These are phyloP conservation scores for Oryza punctata DNA, from an alignment of 176 grass and related monocot genomes.

Conservation along the genomic window DNA sequence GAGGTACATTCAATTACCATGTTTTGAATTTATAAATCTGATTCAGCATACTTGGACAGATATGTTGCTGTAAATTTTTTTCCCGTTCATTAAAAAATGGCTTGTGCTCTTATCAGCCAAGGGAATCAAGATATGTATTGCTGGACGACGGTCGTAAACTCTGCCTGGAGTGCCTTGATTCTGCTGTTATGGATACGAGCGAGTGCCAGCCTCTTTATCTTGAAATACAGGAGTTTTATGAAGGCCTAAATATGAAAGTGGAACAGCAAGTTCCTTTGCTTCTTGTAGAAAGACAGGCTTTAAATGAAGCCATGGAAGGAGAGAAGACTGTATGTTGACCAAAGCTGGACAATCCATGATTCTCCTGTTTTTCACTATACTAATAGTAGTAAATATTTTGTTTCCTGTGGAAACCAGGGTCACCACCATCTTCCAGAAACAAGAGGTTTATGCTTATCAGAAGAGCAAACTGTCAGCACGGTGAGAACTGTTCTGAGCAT, in stretches of 20 bases:
- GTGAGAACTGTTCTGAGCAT: constrained; percentile 46
- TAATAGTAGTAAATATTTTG: constrained; percentile 26
- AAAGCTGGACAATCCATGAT: constrained; percentile 30
- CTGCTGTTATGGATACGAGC: constrained; percentile 81
- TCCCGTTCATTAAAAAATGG: constrained; percentile 36
- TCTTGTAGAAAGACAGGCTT: constrained; percentile 93
- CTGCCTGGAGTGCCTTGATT: constrained; percentile 94
- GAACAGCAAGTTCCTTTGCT: constrained; percentile 93
- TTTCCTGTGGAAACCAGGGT: constrained; percentile 54
- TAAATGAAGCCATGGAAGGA: constrained; percentile 99
- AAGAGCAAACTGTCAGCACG: constrained; percentile 96
- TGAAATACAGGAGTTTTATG: constrained; percentile 91
- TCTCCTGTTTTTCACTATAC: background rate
- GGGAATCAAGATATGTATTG: constrained; percentile 79
- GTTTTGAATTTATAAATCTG: constrained; percentile 11
- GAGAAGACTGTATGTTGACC: constrained; percentile 70
- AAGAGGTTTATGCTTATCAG: constrained; percentile 93
- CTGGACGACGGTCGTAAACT: constrained; percentile 89
- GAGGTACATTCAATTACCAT: constrained; percentile 56
- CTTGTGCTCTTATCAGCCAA: constrained; percentile 65
- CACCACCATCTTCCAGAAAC: constrained; percentile 98
- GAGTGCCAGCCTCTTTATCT: constrained; percentile 89
- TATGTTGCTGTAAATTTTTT: constrained; percentile 9
- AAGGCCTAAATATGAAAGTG: constrained; percentile 96
- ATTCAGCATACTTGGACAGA: constrained; percentile 17